Evolutionary conservation across 2,329 filamentous ascomycete species (phyloP).

Genomic region (Aspergillus sergii): DNA sequence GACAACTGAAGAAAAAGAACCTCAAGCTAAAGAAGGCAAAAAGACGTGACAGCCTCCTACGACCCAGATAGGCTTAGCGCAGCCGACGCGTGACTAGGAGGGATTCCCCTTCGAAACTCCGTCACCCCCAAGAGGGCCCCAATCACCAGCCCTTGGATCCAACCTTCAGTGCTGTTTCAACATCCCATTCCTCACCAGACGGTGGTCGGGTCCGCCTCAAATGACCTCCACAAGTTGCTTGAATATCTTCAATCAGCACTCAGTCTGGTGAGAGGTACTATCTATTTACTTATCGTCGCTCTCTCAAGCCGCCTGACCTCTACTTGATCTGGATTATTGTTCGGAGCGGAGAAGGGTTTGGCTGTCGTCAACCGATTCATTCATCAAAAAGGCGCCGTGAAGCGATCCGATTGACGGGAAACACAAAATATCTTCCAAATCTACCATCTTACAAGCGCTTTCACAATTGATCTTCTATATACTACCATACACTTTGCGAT

Average conservation of each 20-base stretch:
- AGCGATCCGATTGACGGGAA: constrained; percentile 21
- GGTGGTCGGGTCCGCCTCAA: constrained; percentile 26
- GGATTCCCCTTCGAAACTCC: constrained; percentile 31
- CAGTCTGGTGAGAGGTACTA: constrained; percentile 24
- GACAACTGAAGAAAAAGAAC: not conserved
- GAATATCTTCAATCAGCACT: constrained; percentile 16
- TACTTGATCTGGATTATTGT: constrained; percentile 22
- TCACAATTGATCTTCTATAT: constrained; percentile 8
- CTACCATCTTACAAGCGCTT: not conserved
- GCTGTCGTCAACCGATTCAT: constrained; percentile 26
- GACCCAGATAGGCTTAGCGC: constrained; percentile 36
- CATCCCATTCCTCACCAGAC: constrained; percentile 24
- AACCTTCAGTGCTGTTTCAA: constrained; percentile 9
- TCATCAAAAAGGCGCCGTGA: constrained; percentile 21
- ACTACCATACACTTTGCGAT: constrained; percentile 16
- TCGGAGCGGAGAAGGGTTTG: constrained; percentile 23
- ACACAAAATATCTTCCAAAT: constrained; percentile 1
- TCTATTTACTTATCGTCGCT: constrained; percentile 13
- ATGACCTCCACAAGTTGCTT: constrained; percentile 25
- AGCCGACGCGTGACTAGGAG: constrained; percentile 42
- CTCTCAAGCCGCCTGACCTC: constrained; percentile 18
- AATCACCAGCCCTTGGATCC: constrained; percentile 22
- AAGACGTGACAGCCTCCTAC: constrained; percentile 18
- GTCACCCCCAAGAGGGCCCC: constrained; percentile 26
- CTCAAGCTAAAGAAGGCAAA: not conserved